Conservation (phyloP, 169 alveolate species). For the Plasmodium gallinaceum region DNA sequence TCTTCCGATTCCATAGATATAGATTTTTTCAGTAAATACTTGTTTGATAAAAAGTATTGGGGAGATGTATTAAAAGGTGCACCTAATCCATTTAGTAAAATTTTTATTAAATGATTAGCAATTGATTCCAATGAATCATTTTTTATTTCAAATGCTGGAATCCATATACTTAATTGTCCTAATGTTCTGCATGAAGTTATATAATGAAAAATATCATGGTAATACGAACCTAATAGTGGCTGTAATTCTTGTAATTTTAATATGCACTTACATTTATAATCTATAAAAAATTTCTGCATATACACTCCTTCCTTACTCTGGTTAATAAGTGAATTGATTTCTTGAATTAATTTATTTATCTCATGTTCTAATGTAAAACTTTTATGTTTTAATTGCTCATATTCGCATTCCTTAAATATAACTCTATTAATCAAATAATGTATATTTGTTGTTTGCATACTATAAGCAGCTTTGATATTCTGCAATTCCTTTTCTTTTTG, state of each 20-base stretch:
- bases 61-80: slow-evolving; percentile 67
- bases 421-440: slow-evolving; percentile 70
- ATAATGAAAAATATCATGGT: slow-evolving; percentile 61
- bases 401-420: slow-evolving; percentile 73
- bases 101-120: slow-evolving; percentile 64
- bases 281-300: slow-evolving; percentile 72
- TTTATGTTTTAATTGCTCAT: slow-evolving; percentile 69
- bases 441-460: slow-evolving; percentile 76
- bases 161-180: slow-evolving; percentile 76
- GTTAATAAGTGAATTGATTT: slow-evolving; percentile 44
- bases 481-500: slow-evolving; percentile 74
- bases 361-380: slow-evolving; percentile 65
- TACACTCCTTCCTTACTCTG: slow-evolving; percentile 58
- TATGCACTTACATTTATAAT: slow-evolving; percentile 69
- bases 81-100: slow-evolving; percentile 72
- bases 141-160: slow-evolving; percentile 57
- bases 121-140: slow-evolving; percentile 44
- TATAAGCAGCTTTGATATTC: slow-evolving; percentile 68
- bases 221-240: slow-evolving; percentile 51
- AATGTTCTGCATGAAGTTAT: slow-evolving; percentile 75
- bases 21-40: slow-evolving; percentile 28
- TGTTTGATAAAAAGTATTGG: slow-evolving; percentile 33
- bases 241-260: slow-evolving; percentile 70
- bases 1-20: slow-evolving; percentile 56
- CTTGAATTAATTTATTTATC: slow-evolving; percentile 60